phyloP scores from a whole-genome alignment of 2,329 filamentous ascomycete species.

The Graphiopsis chlorocephala region DNA sequence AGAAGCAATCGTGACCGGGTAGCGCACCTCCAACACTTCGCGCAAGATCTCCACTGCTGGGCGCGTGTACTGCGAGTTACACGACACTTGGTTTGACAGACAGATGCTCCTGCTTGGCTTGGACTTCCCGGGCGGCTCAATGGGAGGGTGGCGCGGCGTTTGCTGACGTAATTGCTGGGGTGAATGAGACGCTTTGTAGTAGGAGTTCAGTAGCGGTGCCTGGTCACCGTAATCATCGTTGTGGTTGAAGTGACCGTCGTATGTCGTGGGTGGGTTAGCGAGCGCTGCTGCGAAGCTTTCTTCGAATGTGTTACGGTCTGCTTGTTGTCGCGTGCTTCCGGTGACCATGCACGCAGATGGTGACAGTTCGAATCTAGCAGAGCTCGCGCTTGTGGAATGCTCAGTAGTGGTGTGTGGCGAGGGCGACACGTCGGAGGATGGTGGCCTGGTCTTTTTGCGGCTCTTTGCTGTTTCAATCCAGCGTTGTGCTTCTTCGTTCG shows the following conservation, averaged over 20 bases:
- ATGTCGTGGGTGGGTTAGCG: neutral
- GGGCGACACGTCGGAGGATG: neutral
- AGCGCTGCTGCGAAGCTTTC: conserved; percentile 11
- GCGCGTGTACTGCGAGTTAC: conserved; percentile 24
- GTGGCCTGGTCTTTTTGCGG: neutral
- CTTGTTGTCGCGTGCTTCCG: neutral
- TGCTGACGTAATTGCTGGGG: neutral
- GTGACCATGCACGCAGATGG: neutral
- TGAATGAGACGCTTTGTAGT: neutral
- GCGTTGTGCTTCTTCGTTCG: neutral
- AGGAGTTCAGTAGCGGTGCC: neutral
- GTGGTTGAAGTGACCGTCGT: neutral
- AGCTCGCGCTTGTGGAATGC: neutral
- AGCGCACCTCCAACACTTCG: conserved; percentile 24
- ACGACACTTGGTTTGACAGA: conserved; percentile 21
- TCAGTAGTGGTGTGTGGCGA: neutral
- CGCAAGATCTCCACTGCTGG: conserved; percentile 23
- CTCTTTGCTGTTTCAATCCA: neutral
- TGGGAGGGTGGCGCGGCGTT: neutral
- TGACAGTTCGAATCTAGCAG: neutral
- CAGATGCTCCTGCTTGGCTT: conserved; percentile 19
- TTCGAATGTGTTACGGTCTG: conserved; percentile 7
- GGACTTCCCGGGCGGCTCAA: conserved; percentile 15
- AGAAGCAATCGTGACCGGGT: neutral
- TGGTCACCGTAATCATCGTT: neutral